Evolutionary conservation across 2,329 filamentous ascomycete species (phyloP), one percentile per base, ranked within the genome.

Genomic region (Xylariales sp.): DNA sequence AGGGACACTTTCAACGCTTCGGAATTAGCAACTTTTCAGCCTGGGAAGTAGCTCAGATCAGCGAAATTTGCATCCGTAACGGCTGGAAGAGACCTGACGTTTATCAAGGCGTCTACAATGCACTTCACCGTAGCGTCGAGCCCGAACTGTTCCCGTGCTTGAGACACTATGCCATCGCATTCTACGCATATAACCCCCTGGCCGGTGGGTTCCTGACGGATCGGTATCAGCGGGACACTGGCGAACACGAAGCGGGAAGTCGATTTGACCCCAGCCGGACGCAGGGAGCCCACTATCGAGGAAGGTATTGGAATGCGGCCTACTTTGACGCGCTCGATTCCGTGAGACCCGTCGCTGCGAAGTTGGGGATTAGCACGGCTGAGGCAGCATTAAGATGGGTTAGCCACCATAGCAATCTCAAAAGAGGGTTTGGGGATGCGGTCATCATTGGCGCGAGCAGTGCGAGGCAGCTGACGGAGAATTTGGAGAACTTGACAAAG

Each of bases 81-180:
- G 62, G 61, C 1, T 72, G 54, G 19, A 57, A 69, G 11, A 61
- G 60, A 41, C 71, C 71, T 0, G 59, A 53, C 4, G 65, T 71
- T 3, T 74, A 71, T 45, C 65, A 76, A 47, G 69, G 71, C 2
- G 59, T 65, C 6, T 74, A 75, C 52, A 72, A 73, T 40, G 56
- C 64, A 6, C 52, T 75, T 10, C 59, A 60, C 3, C 59, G 72
- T 32, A 53, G 59, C 3, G 58, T 54, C 5, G 72, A 75, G 43
- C 56, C 57, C 22, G 58, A 63, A 10, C 52, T 74, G 1, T 62
- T 73, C 14, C 66, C 69, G 0, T 38, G 65, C 0, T 50, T 73
- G 9, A 60, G 69, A 3, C 59, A 64, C 40, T 49, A 68, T 27
- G 56, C 54, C 10, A 70, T 74, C 1, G 51, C 62, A 0, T 73